Conservation (phyloP, 305 asterid genomes). For the Solanum hybrid region DNA sequence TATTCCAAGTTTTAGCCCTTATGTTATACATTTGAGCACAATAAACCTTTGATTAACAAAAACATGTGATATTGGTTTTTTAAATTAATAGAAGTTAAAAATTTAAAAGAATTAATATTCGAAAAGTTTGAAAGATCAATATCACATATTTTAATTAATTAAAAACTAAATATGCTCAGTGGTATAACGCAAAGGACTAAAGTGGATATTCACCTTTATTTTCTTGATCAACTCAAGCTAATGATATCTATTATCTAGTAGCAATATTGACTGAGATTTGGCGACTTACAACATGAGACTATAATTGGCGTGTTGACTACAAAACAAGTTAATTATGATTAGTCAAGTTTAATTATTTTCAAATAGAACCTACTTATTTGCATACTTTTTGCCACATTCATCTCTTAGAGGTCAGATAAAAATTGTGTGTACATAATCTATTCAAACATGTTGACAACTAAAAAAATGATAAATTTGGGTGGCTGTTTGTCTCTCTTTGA, state of each 20-base stretch:
- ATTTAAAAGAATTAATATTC: background rate
- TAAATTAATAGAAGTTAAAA: background rate
- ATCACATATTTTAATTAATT: background rate
- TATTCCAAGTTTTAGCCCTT: background rate
- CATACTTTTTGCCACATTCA: background rate
- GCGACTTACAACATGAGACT: background rate
- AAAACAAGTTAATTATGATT: background rate
- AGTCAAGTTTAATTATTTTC: background rate
- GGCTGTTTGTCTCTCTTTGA: background rate
- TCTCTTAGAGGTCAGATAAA: background rate
- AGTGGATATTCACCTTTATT: background rate
- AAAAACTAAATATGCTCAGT: background rate
- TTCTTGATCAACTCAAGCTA: background rate
- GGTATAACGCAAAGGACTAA: background rate
- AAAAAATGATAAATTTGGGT: background rate
- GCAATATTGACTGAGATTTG: background rate
- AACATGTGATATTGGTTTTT: background rate
- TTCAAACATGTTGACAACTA: background rate
- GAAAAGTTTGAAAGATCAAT: background rate
- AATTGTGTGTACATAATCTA: background rate
- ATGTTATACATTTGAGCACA: background rate
- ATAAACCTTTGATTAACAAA: background rate
- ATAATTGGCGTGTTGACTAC: background rate
- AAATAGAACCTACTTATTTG: background rate
- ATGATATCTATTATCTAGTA: background rate